These are phyloP conservation scores for Eimeria praecox DNA, from an alignment of 169 alveolate genomes.

Conservation along the genomic window DNA sequence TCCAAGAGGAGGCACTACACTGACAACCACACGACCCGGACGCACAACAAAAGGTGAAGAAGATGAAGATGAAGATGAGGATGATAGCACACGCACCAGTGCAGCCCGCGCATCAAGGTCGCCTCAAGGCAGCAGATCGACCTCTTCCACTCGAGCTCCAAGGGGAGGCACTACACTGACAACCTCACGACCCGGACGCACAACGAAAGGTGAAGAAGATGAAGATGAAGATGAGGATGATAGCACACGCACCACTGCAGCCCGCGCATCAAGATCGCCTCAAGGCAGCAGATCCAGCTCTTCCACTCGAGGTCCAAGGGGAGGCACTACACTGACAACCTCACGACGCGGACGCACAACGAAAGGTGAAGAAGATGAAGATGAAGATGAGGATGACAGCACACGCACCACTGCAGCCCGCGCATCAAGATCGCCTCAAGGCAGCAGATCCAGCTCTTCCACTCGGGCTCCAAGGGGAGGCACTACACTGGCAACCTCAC, in stretches of 20 bases:
- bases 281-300: neutral
- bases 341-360: neutral
- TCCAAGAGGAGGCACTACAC: constrained; percentile 58
- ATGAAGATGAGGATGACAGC: neutral
- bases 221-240: neutral
- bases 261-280: neutral
- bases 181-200: neutral
- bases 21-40: neutral
- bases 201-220: neutral
- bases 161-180: constrained; percentile 27
- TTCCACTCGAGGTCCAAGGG: constrained; percentile 1
- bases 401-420: constrained; percentile 21
- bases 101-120: constrained; percentile 3
- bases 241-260: neutral
- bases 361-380: neutral
- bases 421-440: neutral
- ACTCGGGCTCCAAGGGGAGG: constrained; percentile 50
- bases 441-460: neutral
- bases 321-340: constrained; percentile 27
- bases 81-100: neutral
- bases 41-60: neutral
- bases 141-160: constrained; percentile 15
- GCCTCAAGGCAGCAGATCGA: neutral
- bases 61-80: neutral
- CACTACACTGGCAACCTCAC: constrained; percentile 16